Evolutionary conservation across 306 rosid species (phyloP), one percentile per base, ranked within the genome.

Genomic region (Cajanus cajan): DNA sequence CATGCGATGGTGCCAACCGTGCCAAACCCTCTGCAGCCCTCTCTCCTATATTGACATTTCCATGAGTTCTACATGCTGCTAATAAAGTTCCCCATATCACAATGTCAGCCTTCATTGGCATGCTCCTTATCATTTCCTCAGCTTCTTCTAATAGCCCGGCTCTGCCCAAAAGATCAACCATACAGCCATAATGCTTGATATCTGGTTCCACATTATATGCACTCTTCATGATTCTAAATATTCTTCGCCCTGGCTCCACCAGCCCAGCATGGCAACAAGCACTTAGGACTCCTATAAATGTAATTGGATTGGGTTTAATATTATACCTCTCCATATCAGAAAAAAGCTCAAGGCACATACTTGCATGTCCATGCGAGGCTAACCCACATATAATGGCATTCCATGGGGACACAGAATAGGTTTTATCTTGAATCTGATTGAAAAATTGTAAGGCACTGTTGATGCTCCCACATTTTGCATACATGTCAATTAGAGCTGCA

Each of bases 221-320:
- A 70, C 78, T 82, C 71, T 87, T 90, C 98, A 94, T 94, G 76
- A 82, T 87, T 82, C 75, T 75, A 76, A 94, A 94, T 78, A 89
- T 85, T 73, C 82, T 87, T 89, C 88, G 85, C 65, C 97, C 97
- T 0, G 62, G 78, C 76, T 84, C 93, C 74, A 90, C 91, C 70
- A 92, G 79, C 45, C 98, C 98, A 7, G 95, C 88, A 77, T 94
- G 97, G 80, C 95, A 92, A 85, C 98, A 94, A 37, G 98, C 97
- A 65, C 91, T 86, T 12, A 92, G 88, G 57, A 94, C 95, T 34
- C 97, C 97, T 0, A 94, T 73, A 81, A 92, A 92, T 61, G 97
- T 94, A 78, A 94, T 92, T 39, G 92, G 85, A 73, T 88, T 92
- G 76, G 89, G 95, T 71, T 87, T 90, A 63, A 92, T 85, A 48